Evolutionary conservation across 345 rosid genomes (phyloP).

Genomic region (Euphorbia pulcherrima): DNA sequence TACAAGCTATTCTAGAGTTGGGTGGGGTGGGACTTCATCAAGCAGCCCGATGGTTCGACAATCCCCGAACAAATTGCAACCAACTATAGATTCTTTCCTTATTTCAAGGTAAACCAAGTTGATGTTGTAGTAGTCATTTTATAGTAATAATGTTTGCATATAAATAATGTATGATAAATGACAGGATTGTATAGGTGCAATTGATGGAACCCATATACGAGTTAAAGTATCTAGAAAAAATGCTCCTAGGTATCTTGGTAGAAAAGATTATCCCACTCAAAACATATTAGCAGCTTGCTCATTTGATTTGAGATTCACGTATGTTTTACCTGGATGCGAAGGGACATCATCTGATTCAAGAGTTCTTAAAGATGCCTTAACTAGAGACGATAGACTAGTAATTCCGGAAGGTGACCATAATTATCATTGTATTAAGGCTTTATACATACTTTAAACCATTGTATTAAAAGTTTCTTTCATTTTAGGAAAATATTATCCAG

Average conservation of each 20-base stretch:
- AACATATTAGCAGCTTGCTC: neutral
- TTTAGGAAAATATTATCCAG: too few species aligned
- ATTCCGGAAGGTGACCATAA: neutral
- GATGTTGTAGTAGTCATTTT: neutral
- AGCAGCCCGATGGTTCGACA: too few species aligned
- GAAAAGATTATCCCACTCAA: neutral
- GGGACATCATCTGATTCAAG: neutral
- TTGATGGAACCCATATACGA: slow-evolving; percentile 8
- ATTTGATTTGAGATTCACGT: slow-evolving; percentile 3
- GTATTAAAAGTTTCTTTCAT: too few species aligned
- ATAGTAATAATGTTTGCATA: neutral
- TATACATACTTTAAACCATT: too few species aligned
- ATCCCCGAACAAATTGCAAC: neutral
- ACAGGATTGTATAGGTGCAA: neutral
- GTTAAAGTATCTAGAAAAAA: neutral
- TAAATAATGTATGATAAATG: neutral
- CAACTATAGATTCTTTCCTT: neutral
- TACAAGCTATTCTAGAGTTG: too few species aligned
- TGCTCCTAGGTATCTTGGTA: neutral
- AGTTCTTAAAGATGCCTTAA: neutral
- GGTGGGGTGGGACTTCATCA: too few species aligned
- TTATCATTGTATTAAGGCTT: neutral
- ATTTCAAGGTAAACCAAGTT: too few species aligned
- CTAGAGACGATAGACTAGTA: neutral
- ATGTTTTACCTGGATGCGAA: neutral